phyloP scores from a whole-genome alignment of 2,329 filamentous ascomycete genomes.

The Fusarium stilboides region DNA sequence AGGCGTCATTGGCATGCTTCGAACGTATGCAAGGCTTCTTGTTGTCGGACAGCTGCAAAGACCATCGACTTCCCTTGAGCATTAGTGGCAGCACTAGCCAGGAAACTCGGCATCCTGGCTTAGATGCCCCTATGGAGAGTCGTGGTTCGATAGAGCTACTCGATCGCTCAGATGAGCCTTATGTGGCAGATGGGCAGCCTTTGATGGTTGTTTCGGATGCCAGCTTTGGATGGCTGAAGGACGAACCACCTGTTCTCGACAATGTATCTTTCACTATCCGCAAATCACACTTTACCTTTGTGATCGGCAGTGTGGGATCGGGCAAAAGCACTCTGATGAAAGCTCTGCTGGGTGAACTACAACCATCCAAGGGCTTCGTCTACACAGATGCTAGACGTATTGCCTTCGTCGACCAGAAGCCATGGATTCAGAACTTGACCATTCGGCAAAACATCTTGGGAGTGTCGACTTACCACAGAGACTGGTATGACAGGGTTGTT shows the following conservation, averaged over 20 bases:
- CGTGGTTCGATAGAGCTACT: conserved; percentile 1
- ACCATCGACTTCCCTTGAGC: conserved; percentile 17
- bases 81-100: not conserved
- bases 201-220: conserved; percentile 19
- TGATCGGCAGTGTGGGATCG: conserved; percentile 19
- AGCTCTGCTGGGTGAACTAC: conserved; percentile 21
- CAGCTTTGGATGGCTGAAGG: conserved; percentile 8
- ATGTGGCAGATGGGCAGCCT: not conserved
- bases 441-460: conserved; percentile 25
- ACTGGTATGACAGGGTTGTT: conserved; percentile 17
- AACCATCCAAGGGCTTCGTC: conserved; percentile 14
- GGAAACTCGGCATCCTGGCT: rapidly evolving
- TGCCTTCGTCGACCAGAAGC: conserved; percentile 22
- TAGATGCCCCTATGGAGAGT: rapidly evolving
- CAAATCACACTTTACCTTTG: conserved; percentile 23
- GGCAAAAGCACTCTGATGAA: conserved; percentile 24
- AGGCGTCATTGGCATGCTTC: conserved; percentile 17
- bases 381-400: conserved; percentile 13
- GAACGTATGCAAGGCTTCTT: conserved; percentile 19
- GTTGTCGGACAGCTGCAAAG: conserved; percentile 22
- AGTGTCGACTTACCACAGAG: conserved; percentile 4
- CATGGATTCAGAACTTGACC: conserved; percentile 26
- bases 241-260: not conserved
- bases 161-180: not conserved
- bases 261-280: conserved; percentile 14